Evolutionary conservation across 306 rosid species (phyloP), one percentile per base, ranked within the genome.

Genomic region (Prunus kanzakura): DNA sequence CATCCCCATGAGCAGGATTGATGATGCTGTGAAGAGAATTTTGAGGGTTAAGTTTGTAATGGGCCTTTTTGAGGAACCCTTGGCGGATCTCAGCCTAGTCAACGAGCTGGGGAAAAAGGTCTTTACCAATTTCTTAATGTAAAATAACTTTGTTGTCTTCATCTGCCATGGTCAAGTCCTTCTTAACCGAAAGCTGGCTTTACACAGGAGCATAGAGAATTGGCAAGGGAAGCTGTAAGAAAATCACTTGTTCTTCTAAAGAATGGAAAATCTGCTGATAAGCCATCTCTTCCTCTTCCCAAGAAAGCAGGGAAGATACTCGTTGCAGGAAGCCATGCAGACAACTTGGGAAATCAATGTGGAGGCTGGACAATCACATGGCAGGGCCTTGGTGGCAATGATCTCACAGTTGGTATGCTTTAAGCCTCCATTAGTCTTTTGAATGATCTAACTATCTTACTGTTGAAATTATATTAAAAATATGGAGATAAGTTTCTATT

Each of bases 361-460:
- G 99, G 97, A 77, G 99, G 99, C 69, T 95, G 99, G 97, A 92
- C 99, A n/a, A 84, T 92, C 73, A 79, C 91, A 23, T 95, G 99
- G 99, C 97, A 92, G 81, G 99, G 99, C 11, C 89, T 83, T 23
- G 55, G n/a, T 49, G 97, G 92, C 80, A 92, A 89, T 57, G 82
- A 90, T 71, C 89, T 85, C 63, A 92, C 97, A 43, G 27, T 25
- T 2, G 98, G 98, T 92, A 87, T 67, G 91, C 65, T 69, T 18
- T 22, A 22, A n/a, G 18, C 55, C 13, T 20, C 22, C 62, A 3
- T 64, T 27, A 30, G 23, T 63, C 30, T 71, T 50, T 19, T 58
- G 30, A 50, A 5, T 56, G 29, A 69, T 23, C 22, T 50, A 38
- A 20, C 65, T 22, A 30, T 35, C 47, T 16, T 19, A 3, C 43